Conservation (phyloP, 257 asterid genomes). For the Ballota nigra region DNA sequence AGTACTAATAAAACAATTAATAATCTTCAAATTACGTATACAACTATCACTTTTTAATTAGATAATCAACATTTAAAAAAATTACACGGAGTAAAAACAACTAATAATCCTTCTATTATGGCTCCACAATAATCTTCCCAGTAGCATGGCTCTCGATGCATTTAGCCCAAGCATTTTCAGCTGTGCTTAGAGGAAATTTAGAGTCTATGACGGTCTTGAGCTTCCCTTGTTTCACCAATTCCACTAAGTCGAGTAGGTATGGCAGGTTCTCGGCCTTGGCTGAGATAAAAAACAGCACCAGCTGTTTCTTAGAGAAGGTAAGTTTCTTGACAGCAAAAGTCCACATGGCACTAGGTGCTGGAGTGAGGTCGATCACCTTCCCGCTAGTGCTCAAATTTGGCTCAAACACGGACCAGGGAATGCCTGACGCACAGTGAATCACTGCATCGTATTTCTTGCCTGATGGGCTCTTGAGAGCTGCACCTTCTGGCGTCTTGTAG, state of each 20-base stretch:
- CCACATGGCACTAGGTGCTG: slow-evolving; percentile 47
- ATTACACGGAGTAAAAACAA: too few relatives aligned
- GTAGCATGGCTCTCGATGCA: slow-evolving; percentile 64
- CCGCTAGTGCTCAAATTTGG: slow-evolving; percentile 43
- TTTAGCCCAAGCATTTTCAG: slow-evolving; percentile 66
- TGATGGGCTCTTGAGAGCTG: slow-evolving; percentile 64
- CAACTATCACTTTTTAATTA: too few relatives aligned
- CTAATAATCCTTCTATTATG: not conserved
- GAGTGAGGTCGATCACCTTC: slow-evolving; percentile 59
- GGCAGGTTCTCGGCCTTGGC: slow-evolving; percentile 45
- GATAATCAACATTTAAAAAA: too few relatives aligned
- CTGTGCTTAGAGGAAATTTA: slow-evolving; percentile 46
- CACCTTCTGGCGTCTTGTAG: slow-evolving; percentile 63
- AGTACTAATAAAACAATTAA: too few relatives aligned
- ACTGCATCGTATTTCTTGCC: slow-evolving; percentile 60
- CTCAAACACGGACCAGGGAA: slow-evolving; percentile 62
- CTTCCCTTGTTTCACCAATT: slow-evolving; percentile 58
- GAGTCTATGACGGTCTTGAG: slow-evolving; percentile 48
- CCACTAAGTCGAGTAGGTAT: slow-evolving; percentile 40
- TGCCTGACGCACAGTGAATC: slow-evolving; percentile 49
- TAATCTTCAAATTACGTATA: too few relatives aligned
- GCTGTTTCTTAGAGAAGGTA: slow-evolving; percentile 47
- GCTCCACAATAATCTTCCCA: slow-evolving; percentile 51
- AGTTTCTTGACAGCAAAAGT: slow-evolving; percentile 52
- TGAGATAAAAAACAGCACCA: slow-evolving; percentile 41